Percentiles rank a stretch among this genome's conserved stretches.
These are phyloP conservation scores for Dimargaris cristalligena DNA, from an alignment of 192 early-diverging fungal species.

Conservation along the genomic window DNA sequence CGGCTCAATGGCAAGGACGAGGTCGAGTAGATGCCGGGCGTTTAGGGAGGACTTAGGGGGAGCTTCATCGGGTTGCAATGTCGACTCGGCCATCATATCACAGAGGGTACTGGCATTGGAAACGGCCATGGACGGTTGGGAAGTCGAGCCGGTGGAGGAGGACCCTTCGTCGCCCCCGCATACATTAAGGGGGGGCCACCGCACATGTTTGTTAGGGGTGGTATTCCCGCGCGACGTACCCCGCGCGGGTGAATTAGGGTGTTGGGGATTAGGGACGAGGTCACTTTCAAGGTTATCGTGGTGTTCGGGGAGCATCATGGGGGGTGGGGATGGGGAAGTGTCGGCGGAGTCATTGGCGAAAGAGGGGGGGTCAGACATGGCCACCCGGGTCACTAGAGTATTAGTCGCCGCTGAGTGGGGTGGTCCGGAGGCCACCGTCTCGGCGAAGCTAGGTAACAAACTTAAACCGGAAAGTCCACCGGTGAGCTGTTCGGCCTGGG, in stretches of 20 bases:
- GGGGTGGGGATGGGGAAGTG: not conserved
- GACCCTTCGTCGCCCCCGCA: no score
- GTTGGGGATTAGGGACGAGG: not conserved
- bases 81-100: conserved; percentile 12
- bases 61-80: conserved; percentile 15
- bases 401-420: conserved; percentile 2
- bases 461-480: conserved; percentile 13
- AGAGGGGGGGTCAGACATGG: not conserved
- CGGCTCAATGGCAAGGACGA: conserved; percentile 27
- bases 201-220: not conserved
- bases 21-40: conserved; percentile 12
- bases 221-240: no score
- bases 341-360: not conserved
- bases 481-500: conserved; percentile 23
- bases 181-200: not conserved
- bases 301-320: not conserved
- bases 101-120: not conserved
- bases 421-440: conserved; percentile 15
- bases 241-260: no score
- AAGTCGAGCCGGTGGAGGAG: not conserved
- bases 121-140: not conserved
- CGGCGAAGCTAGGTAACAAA: conserved; percentile 10
- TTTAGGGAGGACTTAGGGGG: conserved; percentile 16
- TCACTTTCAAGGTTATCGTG: not conserved
- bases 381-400: not conserved